A percentile compares a stretch with the other conserved stretches of the same genome.
These are phyloP conservation scores for Brassica juncea DNA, from an alignment of 345 rosid genomes.

Conservation along the genomic window DNA sequence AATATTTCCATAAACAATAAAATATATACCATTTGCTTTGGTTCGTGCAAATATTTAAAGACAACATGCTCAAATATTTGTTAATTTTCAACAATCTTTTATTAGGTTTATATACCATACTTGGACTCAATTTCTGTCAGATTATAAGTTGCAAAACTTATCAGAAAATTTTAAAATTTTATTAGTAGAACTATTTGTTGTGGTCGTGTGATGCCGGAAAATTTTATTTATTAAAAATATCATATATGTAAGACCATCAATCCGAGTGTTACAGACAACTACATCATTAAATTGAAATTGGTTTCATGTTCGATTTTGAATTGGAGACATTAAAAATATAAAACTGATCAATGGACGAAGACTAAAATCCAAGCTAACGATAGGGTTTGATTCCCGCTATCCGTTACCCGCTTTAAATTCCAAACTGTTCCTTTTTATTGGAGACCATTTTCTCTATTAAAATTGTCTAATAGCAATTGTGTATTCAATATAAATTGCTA, in stretches of 20 bases:
- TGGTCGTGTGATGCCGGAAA: not conserved
- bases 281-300: too few relatives aligned
- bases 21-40: not conserved
- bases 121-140: not conserved
- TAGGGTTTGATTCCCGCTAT: too few relatives aligned
- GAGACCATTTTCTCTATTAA: too few relatives aligned
- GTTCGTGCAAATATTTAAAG: not conserved
- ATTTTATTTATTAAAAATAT: not conserved
- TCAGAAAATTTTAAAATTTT: not conserved
- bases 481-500: too few relatives aligned
- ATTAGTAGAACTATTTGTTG: not conserved
- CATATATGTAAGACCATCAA: not conserved
- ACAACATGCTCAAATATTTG: not conserved
- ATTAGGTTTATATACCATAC: not conserved
- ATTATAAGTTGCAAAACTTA: not conserved
- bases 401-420: too few relatives aligned
- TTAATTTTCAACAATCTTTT: not conserved
- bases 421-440: too few relatives aligned
- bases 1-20: slow-evolving; percentile 3
- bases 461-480: too few relatives aligned
- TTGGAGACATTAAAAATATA: too few relatives aligned
- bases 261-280: not conserved
- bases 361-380: too few relatives aligned
- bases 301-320: too few relatives aligned
- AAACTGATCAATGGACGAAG: too few relatives aligned